Conservation (phyloP, 495 filamentous ascomycete species). For the Neurospora sp. region DNA sequence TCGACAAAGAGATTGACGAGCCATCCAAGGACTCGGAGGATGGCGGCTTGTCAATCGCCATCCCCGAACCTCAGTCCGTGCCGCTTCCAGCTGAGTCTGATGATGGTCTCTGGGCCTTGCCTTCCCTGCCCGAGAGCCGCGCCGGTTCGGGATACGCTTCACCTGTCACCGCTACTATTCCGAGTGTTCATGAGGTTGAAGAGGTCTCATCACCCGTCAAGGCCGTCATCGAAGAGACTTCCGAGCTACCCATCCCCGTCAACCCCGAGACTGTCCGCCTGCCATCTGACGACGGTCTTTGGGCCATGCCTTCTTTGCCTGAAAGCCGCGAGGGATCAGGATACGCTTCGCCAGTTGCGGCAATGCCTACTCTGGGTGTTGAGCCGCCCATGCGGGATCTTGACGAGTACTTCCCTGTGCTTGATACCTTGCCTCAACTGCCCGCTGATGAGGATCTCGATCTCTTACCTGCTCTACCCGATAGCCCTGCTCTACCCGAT, state of each 20-base stretch:
- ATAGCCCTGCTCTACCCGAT: slow-evolving; percentile 3
- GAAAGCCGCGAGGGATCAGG: background rate
- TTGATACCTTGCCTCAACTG: background rate
- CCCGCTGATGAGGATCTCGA: background rate
- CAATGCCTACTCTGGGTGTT: background rate
- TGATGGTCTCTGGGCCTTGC: background rate
- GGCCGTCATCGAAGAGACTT: background rate
- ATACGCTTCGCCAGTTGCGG: background rate
- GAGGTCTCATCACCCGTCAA: background rate
- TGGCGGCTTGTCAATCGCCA: background rate
- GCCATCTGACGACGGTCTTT: background rate
- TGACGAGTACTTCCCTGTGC: background rate
- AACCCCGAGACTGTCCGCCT: background rate
- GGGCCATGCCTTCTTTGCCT: background rate
- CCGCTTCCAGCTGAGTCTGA: background rate
- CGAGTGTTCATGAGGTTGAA: background rate
- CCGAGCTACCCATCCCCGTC: background rate
- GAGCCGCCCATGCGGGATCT: background rate
- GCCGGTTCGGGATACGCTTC: background rate
- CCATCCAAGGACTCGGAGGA: background rate
- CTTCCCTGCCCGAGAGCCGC: background rate
- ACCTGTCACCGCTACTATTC: background rate
- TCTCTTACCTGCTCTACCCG: slow-evolving; percentile 6
- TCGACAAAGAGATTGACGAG: background rate
- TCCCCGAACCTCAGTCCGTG: background rate